These are phyloP conservation scores for Aspergillus tanneri DNA, from an alignment of 2,329 filamentous ascomycete genomes.

Conservation along the genomic window DNA sequence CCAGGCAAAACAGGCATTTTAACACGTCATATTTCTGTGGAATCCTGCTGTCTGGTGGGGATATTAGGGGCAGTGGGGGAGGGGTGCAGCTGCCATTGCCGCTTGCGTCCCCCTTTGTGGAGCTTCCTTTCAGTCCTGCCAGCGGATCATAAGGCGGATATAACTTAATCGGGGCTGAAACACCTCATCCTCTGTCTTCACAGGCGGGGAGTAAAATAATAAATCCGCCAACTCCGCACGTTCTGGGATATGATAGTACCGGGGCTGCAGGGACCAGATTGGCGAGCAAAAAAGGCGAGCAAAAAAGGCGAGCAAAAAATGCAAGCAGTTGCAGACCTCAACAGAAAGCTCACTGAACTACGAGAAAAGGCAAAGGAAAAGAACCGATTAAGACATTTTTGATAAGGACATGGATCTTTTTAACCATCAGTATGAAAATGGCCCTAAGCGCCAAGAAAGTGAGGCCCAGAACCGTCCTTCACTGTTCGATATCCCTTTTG, in stretches of 20 bases:
- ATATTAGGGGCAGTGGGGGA: neutral
- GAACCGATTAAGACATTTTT: too few species aligned
- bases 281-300: too few species aligned
- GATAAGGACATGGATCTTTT: too few species aligned
- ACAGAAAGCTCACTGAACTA: too few species aligned
- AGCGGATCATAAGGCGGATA: constrained; percentile 12
- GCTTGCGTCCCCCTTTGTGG: constrained; percentile 9
- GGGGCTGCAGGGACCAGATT: neutral
- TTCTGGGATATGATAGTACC: constrained; percentile 15
- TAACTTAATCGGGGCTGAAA: constrained; percentile 3
- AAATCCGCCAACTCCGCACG: constrained; percentile 11
- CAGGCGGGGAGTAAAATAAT: constrained; percentile 8
- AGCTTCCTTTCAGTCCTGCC: constrained; percentile 13
- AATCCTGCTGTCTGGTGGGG: neutral
- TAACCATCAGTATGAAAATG: too few species aligned
- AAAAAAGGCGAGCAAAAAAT: too few species aligned
- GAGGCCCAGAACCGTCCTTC: too few species aligned
- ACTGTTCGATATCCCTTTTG: too few species aligned
- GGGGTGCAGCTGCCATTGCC: neutral
- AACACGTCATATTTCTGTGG: constrained; percentile 10
- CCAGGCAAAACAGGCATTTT: constrained; percentile 18
- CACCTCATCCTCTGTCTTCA: constrained; percentile 9
- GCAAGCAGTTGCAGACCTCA: too few species aligned
- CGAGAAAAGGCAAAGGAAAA: too few species aligned
- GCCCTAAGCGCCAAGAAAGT: too few species aligned